Conservation (phyloP, 73 alveolate genomes). For the Tetrahymena elliotti region DNA sequence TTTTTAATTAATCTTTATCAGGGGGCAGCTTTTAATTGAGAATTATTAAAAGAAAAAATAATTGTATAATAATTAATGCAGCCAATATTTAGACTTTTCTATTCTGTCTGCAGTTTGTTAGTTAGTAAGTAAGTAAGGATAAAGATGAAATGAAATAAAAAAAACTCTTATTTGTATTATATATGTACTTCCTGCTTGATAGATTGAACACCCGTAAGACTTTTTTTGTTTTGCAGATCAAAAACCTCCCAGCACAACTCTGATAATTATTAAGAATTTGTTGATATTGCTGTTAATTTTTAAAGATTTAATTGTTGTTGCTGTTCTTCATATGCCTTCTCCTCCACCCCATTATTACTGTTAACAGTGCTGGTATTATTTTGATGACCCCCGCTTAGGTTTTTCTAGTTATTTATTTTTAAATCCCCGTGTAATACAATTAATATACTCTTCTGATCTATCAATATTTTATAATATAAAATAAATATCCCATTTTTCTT, state of each 20-base stretch:
- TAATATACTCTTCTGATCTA: background rate
- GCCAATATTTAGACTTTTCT: background rate
- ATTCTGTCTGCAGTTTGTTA: background rate
- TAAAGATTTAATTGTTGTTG: background rate
- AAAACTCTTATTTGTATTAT: background rate
- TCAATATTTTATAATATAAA: background rate
- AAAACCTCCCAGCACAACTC: conserved; percentile 2
- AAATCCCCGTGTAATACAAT: background rate
- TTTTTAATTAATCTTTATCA: background rate
- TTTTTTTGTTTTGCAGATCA: background rate
- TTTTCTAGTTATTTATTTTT: background rate
- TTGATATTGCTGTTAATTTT: background rate
- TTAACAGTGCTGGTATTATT: background rate
- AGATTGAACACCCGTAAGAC: background rate
- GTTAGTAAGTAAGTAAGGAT: background rate
- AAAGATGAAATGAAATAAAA: background rate
- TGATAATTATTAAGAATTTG: background rate
- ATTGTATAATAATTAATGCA: no score
- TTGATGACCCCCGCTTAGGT: background rate
- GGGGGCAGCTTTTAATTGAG: background rate
- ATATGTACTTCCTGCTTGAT: background rate
- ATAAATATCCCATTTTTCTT: background rate
- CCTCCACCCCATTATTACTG: background rate
- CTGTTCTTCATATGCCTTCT: background rate
- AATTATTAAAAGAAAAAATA: background rate